Evolutionary conservation across 768 basidiomycete species (phyloP).

Genomic region (Termitomyces sp.): DNA sequence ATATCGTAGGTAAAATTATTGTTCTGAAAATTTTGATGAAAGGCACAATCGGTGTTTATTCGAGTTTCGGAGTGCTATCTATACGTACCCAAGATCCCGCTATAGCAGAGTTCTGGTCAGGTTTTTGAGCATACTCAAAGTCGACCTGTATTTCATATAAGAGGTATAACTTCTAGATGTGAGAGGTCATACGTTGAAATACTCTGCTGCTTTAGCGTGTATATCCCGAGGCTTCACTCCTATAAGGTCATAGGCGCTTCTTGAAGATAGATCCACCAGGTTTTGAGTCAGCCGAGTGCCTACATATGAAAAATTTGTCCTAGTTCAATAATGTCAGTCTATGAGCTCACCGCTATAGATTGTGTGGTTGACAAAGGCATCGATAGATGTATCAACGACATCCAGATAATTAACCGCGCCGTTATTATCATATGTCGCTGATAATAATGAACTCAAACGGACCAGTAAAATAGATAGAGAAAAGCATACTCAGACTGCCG

Average conservation of each 20-base stretch:
- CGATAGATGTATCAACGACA: slow-evolving; percentile 36
- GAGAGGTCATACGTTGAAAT: slow-evolving; percentile 38
- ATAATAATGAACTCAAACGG: background rate
- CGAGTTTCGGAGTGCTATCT: background rate
- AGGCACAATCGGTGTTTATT: background rate
- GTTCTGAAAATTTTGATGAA: slow-evolving; percentile 30
- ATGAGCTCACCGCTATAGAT: slow-evolving; percentile 39
- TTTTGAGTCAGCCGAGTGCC: slow-evolving; percentile 41
- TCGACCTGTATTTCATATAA: slow-evolving; percentile 27
- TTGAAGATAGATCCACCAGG: slow-evolving; percentile 53
- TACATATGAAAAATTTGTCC: slow-evolving; percentile 17
- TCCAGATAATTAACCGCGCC: slow-evolving; percentile 48
- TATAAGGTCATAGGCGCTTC: slow-evolving; percentile 51
- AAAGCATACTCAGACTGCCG: slow-evolving; percentile 39
- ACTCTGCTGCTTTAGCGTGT: slow-evolving; percentile 53
- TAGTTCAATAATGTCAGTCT: no score
- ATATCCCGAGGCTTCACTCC: slow-evolving; percentile 42
- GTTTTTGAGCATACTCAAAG: slow-evolving; percentile 56
- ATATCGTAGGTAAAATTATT: slow-evolving; percentile 60
- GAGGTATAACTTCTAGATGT: background rate
- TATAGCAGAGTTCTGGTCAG: slow-evolving; percentile 61
- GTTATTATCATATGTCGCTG: slow-evolving; percentile 53
- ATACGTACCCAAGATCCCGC: slow-evolving; percentile 58
- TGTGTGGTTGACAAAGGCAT: slow-evolving; percentile 39
- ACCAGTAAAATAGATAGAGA: background rate